A percentile compares a stretch with the other conserved stretches of the same genome.
Conservation (phyloP, 75 land plant genomes). For the Selaginella moellendorffii region DNA sequence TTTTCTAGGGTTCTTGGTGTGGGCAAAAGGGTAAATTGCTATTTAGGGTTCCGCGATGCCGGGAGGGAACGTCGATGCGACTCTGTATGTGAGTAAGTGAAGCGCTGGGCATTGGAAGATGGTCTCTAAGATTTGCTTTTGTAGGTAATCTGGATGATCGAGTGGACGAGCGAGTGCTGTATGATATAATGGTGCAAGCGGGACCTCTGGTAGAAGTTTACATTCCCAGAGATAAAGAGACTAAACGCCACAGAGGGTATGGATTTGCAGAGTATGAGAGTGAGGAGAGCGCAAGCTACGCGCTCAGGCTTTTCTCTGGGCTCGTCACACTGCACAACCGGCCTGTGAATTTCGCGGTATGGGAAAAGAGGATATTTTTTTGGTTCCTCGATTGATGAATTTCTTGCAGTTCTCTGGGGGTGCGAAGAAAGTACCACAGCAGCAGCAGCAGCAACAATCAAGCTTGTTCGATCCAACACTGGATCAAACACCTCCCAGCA, state of each 20-base stretch:
- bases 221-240: slow-evolving; percentile 71
- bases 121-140: background rate
- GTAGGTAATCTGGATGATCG: slow-evolving; percentile 88
- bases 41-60: too few species aligned
- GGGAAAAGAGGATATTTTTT: too few species aligned
- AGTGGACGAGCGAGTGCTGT: slow-evolving; percentile 65
- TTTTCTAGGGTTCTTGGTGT: too few species aligned
- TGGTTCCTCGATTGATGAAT: too few species aligned
- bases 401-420: background rate
- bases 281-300: slow-evolving; percentile 73
- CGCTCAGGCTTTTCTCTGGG: slow-evolving; percentile 67
- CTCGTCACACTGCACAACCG: slow-evolving; percentile 56
- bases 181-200: slow-evolving; percentile 85
- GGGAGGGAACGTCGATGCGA: background rate
- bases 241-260: slow-evolving; percentile 66
- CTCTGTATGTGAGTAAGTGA: background rate
- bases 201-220: slow-evolving; percentile 70
- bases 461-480: background rate
- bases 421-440: background rate
- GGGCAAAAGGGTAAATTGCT: too few species aligned
- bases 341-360: slow-evolving; percentile 50
- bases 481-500: background rate
- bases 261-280: slow-evolving; percentile 82
- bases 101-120: background rate
- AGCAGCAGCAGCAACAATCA: background rate